These are phyloP conservation scores for Biscogniauxia mediterranea DNA, from an alignment of 2,329 filamentous ascomycete genomes.

Conservation along the genomic window DNA sequence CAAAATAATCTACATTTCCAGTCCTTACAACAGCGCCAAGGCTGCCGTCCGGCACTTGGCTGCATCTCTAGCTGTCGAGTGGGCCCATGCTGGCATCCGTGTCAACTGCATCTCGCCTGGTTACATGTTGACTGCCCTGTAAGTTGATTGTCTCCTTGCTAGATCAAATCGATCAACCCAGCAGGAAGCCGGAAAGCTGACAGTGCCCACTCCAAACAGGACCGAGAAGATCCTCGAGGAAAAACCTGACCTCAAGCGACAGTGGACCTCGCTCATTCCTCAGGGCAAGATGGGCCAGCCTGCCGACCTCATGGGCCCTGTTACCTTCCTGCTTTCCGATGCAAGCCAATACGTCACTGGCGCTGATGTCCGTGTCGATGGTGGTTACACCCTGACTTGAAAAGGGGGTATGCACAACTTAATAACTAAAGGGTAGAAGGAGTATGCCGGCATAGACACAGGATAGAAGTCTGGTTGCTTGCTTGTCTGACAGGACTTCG, in stretches of 20 bases:
- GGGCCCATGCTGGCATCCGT: constrained; percentile 82
- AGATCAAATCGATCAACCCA: background rate
- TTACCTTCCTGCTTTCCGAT: constrained; percentile 81
- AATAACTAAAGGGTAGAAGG: background rate
- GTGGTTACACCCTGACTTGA: constrained; percentile 82
- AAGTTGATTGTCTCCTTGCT: constrained; percentile 41
- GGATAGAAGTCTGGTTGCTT: background rate
- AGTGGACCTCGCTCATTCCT: constrained; percentile 91
- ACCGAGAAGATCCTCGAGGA: constrained; percentile 94
- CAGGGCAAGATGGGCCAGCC: constrained; percentile 91
- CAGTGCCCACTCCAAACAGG: constrained; percentile 41
- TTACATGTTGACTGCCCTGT: constrained; percentile 95
- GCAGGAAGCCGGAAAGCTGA: constrained; percentile 11
- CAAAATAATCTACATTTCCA: constrained; percentile 22
- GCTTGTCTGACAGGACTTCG: background rate
- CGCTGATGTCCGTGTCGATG: constrained; percentile 78
- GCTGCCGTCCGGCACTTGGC: constrained; percentile 88
- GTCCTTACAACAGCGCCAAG: constrained; percentile 89
- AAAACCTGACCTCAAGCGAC: constrained; percentile 82
- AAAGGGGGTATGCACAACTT: background rate
- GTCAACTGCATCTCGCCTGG: constrained; percentile 95
- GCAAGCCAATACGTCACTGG: constrained; percentile 71
- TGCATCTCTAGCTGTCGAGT: constrained; percentile 86
- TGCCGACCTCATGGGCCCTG: constrained; percentile 89
- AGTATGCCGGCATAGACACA: background rate